These are phyloP conservation scores for Moesziomyces sp. DNA, from an alignment of 1,284 basidiomycete species.

Conservation along the genomic window DNA sequence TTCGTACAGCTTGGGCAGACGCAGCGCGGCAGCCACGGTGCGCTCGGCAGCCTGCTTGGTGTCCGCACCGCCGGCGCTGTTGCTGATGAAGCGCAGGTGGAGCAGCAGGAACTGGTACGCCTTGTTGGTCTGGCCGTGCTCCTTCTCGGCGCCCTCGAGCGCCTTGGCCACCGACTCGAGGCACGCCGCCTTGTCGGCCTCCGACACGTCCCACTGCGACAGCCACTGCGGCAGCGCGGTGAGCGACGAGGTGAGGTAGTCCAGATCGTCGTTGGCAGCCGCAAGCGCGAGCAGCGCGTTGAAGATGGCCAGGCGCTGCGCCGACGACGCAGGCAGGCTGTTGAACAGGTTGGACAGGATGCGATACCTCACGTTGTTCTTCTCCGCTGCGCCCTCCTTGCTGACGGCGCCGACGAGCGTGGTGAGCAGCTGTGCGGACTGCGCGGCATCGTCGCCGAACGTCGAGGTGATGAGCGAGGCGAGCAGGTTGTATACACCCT, in stretches of 20 bases:
- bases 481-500: slow-evolving; percentile 64
- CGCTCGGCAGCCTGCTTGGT: slow-evolving; percentile 51
- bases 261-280: slow-evolving; percentile 62
- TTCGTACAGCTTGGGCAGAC: slow-evolving; percentile 62
- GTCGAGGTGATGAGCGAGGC: slow-evolving; percentile 48
- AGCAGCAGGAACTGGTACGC: slow-evolving; percentile 61
- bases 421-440: slow-evolving; percentile 25
- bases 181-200: slow-evolving; percentile 47
- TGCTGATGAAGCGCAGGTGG: slow-evolving; percentile 61
- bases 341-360: slow-evolving; percentile 66
- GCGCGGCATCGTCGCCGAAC: slow-evolving; percentile 8
- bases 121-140: slow-evolving; percentile 46
- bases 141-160: slow-evolving; percentile 53
- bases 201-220: slow-evolving; percentile 58
- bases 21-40: slow-evolving; percentile 57
- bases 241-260: slow-evolving; percentile 57
- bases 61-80: slow-evolving; percentile 5
- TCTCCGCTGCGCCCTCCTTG: slow-evolving; percentile 28
- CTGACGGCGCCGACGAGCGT: slow-evolving; percentile 38
- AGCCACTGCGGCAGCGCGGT: slow-evolving; percentile 60
- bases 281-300: slow-evolving; percentile 55
- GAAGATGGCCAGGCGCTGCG: slow-evolving; percentile 56
- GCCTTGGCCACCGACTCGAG: slow-evolving; percentile 55
- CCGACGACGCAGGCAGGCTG: slow-evolving; percentile 49
- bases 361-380: slow-evolving; percentile 51